A percentile compares a stretch with the other conserved stretches of the same genome.
These are phyloP conservation scores for Hypoxylon fragiforme DNA, from an alignment of 495 filamentous ascomycete genomes.

Conservation along the genomic window DNA sequence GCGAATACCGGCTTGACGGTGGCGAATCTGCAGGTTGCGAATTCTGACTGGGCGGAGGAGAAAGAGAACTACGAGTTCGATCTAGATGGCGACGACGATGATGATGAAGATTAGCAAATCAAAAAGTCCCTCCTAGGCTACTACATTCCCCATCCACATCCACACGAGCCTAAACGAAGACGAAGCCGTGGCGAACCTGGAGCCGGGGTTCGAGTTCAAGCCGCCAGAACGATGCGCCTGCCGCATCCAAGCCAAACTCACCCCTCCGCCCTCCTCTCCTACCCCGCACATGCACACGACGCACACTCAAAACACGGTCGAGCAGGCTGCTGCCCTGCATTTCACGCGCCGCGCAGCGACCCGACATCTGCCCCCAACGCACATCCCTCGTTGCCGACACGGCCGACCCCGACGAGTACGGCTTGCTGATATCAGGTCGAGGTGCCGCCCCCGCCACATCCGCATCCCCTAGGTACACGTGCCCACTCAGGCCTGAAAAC, in stretches of 20 bases:
- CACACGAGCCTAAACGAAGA: background rate
- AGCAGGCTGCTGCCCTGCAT: slow-evolving; percentile 18
- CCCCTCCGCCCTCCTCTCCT: slow-evolving; percentile 11
- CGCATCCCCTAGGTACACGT: too few relatives aligned
- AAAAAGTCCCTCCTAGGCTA: background rate
- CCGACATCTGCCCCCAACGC: slow-evolving; percentile 13
- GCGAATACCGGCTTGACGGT: background rate
- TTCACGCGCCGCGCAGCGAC: slow-evolving; percentile 16
- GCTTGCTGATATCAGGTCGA: slow-evolving; percentile 26
- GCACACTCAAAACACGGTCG: slow-evolving; percentile 7
- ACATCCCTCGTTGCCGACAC: slow-evolving; percentile 25
- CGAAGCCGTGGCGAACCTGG: background rate
- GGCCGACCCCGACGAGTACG: slow-evolving; percentile 16
- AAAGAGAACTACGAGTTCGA: background rate
- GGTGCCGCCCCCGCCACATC: too few relatives aligned
- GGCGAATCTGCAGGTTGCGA: background rate
- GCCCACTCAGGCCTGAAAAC: too few relatives aligned
- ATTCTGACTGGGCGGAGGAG: background rate
- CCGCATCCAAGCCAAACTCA: slow-evolving; percentile 9
- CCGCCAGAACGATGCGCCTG: background rate
- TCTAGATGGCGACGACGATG: background rate
- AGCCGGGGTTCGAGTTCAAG: background rate
- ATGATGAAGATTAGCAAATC: background rate
- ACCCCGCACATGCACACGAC: too few relatives aligned
- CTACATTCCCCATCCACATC: background rate